Evolutionary conservation across 306 rosid species (phyloP).

Genomic region (Gillenia trifoliata): DNA sequence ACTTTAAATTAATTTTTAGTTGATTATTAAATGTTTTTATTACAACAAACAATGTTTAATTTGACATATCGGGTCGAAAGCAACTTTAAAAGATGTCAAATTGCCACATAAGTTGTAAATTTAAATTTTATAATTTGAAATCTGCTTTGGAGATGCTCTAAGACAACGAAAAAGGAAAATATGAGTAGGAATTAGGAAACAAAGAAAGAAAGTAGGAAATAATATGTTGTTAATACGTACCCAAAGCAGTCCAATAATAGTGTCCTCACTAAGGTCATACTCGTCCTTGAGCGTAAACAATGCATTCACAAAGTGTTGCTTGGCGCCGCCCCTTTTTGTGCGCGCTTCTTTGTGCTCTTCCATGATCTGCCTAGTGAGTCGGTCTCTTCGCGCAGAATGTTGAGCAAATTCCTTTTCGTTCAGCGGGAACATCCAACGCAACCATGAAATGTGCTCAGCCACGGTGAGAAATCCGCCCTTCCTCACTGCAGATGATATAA

Average conservation of each 20-base stretch:
- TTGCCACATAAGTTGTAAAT: too few species aligned
- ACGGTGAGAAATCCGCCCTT: constrained; percentile 73
- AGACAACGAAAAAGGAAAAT: too few species aligned
- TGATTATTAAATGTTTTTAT: too few species aligned
- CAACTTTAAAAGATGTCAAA: too few species aligned
- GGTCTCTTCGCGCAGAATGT: constrained; percentile 69
- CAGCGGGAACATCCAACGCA: constrained; percentile 83
- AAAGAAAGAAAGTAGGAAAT: too few species aligned
- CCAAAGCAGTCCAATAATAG: constrained; percentile 91
- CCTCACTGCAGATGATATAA: constrained; percentile 50
- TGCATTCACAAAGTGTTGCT: constrained; percentile 87
- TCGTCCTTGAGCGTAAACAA: constrained; percentile 68
- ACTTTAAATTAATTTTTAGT: too few species aligned
- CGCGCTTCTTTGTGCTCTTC: constrained; percentile 81
- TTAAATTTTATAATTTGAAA: too few species aligned
- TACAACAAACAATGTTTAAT: too few species aligned
- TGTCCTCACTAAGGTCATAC: constrained; percentile 85
- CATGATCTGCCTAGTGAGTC: constrained; percentile 75
- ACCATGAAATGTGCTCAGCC: constrained; percentile 85
- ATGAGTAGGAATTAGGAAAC: too few species aligned
- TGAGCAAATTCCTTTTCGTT: constrained; percentile 79
- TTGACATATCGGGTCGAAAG: too few species aligned
- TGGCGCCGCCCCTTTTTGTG: constrained; percentile 48
- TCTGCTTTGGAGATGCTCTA: too few species aligned
- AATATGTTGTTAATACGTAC: too few species aligned